phyloP scores from a whole-genome alignment of 176 grass and related monocot genomes.

The Oryza officinalis region DNA sequence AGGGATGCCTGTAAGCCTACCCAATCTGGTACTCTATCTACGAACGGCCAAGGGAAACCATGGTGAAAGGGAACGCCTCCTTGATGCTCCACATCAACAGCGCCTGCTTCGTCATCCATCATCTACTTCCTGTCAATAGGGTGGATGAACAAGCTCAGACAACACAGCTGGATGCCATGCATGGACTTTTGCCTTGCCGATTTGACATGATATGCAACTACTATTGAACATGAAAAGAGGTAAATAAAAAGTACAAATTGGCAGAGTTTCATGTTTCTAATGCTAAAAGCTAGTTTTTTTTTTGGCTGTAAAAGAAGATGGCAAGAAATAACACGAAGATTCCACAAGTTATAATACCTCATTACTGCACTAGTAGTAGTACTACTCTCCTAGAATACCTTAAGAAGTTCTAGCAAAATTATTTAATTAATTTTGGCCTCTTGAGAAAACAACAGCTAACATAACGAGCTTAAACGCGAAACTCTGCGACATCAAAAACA shows the following conservation, averaged over 20 bases:
- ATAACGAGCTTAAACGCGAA: not conserved
- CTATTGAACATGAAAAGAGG: not conserved
- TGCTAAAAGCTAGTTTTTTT: not conserved
- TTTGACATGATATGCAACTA: not conserved
- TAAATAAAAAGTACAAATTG: not conserved
- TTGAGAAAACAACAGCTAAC: not conserved
- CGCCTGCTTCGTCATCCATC: not conserved
- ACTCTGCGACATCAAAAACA: not conserved
- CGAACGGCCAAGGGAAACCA: slow-evolving; percentile 8
- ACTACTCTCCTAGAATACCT: not conserved
- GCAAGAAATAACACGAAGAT: not conserved
- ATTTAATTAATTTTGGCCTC: not conserved
- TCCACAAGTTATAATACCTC: not conserved
- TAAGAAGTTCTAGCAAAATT: not conserved
- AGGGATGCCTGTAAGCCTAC: slow-evolving; percentile 3
- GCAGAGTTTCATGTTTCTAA: not conserved
- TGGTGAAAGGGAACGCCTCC: not conserved
- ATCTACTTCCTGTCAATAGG: slow-evolving; percentile 19
- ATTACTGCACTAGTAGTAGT: not conserved
- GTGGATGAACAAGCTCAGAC: slow-evolving; percentile 15
- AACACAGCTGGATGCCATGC: not conserved
- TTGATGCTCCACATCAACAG: not conserved
- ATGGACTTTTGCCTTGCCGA: not conserved
- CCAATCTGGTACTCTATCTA: slow-evolving; percentile 26
- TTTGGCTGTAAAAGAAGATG: not conserved